Evolutionary conservation across 1,284 basidiomycete genomes (phyloP).

Genomic region (Apiotrichum brassicae): DNA sequence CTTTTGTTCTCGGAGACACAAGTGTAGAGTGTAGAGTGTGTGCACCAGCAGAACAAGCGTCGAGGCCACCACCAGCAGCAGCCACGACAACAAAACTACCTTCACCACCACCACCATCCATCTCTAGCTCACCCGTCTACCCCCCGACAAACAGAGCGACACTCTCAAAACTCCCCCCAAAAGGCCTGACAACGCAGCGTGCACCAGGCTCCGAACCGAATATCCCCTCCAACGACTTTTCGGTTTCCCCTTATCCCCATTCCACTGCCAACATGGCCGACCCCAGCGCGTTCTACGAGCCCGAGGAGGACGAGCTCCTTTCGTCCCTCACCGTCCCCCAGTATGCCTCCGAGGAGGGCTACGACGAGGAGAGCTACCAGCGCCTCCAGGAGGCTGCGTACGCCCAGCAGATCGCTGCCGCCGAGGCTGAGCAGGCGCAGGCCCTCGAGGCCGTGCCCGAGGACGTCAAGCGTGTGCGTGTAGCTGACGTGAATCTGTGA

Average conservation of each 20-base stretch:
- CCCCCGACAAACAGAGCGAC: no score
- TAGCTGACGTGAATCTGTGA: neutral
- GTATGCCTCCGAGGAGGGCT: slow-evolving; percentile 23
- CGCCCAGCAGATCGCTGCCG: slow-evolving; percentile 31
- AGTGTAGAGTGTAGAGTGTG: no score
- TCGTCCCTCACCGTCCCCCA: slow-evolving; percentile 38
- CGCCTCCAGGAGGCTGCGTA: slow-evolving; percentile 39
- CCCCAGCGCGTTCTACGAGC: slow-evolving; percentile 45
- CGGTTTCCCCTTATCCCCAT: neutral
- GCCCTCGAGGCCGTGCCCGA: slow-evolving; percentile 43
- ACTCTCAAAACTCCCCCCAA: no score
- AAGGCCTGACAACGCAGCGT: no score
- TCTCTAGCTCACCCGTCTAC: no score
- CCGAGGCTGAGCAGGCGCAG: slow-evolving; percentile 31
- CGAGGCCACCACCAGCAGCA: no score
- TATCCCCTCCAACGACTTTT: neutral
- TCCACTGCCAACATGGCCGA: slow-evolving; percentile 36
- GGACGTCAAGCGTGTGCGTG: slow-evolving; percentile 45
- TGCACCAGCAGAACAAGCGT: no score
- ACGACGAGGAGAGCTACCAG: slow-evolving; percentile 37
- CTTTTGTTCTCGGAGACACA: no score
- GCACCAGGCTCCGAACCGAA: no score
- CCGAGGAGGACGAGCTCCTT: slow-evolving; percentile 44
- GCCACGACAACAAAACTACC: no score
- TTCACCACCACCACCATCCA: no score